phyloP scores from a whole-genome alignment of 2,329 filamentous ascomycete genomes.

The Tolypocladium amazonense region DNA sequence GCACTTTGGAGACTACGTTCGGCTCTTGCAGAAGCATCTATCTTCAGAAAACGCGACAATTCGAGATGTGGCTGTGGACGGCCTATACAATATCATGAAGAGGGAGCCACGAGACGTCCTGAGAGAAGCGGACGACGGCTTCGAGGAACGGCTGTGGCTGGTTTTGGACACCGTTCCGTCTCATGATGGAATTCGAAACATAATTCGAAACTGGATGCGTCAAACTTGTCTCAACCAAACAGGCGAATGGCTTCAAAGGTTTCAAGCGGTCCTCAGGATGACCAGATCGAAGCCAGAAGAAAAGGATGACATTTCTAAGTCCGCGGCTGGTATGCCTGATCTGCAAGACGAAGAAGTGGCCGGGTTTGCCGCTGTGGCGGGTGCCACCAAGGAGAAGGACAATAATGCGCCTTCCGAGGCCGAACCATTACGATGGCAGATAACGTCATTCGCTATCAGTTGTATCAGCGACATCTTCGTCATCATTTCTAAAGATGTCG shows the following conservation, averaged over 20 bases:
- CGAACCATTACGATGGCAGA: slow-evolving; percentile 90
- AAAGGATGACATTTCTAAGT: slow-evolving; percentile 33
- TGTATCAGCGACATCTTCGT: slow-evolving; percentile 75
- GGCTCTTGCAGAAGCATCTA: slow-evolving; percentile 67
- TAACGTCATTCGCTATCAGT: slow-evolving; percentile 85
- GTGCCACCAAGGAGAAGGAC: slow-evolving; percentile 46
- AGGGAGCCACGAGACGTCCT: slow-evolving; percentile 78
- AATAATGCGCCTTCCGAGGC: slow-evolving; percentile 49
- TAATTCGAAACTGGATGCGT: slow-evolving; percentile 86
- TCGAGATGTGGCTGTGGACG: slow-evolving; percentile 72
- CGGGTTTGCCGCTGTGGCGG: slow-evolving; percentile 74
- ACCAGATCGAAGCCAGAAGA: slow-evolving; percentile 59
- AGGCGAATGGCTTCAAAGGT: slow-evolving; percentile 75
- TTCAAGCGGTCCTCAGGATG: slow-evolving; percentile 82
- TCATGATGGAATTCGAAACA: slow-evolving; percentile 72
- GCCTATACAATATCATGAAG: slow-evolving; percentile 92
- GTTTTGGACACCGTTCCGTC: slow-evolving; percentile 68
- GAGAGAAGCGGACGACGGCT: slow-evolving; percentile 58
- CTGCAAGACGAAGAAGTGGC: slow-evolving; percentile 93
- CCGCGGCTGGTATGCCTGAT: slow-evolving; percentile 52
- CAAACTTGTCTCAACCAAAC: slow-evolving; percentile 79
- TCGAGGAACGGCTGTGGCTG: slow-evolving; percentile 90
- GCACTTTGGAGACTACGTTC: slow-evolving; percentile 75
- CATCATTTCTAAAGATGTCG: slow-evolving; percentile 67
- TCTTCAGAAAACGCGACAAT: slow-evolving; percentile 58